Evolutionary conservation across 2,329 filamentous ascomycete genomes (phyloP).

Genomic region (Arthrobotrys entomopaga): DNA sequence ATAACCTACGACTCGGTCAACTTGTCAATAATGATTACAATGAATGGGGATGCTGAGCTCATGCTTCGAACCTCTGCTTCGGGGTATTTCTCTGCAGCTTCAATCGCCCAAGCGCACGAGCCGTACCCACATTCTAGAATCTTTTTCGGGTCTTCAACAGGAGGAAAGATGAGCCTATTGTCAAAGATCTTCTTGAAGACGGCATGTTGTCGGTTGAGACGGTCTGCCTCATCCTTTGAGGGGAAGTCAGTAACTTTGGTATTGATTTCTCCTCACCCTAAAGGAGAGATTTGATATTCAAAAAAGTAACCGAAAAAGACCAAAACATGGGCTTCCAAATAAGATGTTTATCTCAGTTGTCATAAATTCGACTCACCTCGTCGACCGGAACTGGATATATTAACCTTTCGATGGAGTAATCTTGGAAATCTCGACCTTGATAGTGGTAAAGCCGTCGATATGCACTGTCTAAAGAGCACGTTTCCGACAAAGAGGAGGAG

Average conservation of each 20-base stretch:
- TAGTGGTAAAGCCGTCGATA: slow-evolving; percentile 71
- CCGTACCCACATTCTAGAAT: slow-evolving; percentile 80
- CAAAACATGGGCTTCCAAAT: slow-evolving; percentile 23
- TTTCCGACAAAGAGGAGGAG: slow-evolving; percentile 61
- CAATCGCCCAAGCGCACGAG: slow-evolving; percentile 75
- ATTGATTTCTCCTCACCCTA: background rate
- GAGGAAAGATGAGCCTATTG: slow-evolving; percentile 75
- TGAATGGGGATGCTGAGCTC: slow-evolving; percentile 56
- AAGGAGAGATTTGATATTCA: slow-evolving; percentile 9
- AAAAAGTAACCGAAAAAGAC: slow-evolving; percentile 21
- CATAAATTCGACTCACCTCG: slow-evolving; percentile 67
- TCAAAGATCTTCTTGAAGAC: slow-evolving; percentile 74
- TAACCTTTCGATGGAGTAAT: slow-evolving; percentile 72
- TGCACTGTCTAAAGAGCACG: slow-evolving; percentile 68
- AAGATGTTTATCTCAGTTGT: slow-evolving; percentile 8
- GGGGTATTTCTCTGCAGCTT: slow-evolving; percentile 73
- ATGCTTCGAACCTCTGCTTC: slow-evolving; percentile 69
- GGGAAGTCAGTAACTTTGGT: slow-evolving; percentile 23
- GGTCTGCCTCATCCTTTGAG: slow-evolving; percentile 73
- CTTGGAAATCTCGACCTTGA: slow-evolving; percentile 74
- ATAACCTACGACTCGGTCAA: slow-evolving; percentile 68
- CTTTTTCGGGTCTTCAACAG: slow-evolving; percentile 68
- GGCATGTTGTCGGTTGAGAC: slow-evolving; percentile 72
- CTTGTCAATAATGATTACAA: slow-evolving; percentile 41
- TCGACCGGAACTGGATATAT: slow-evolving; percentile 77